phyloP scores from a whole-genome alignment of 768 basidiomycete genomes.

The Podaxis sp. region DNA sequence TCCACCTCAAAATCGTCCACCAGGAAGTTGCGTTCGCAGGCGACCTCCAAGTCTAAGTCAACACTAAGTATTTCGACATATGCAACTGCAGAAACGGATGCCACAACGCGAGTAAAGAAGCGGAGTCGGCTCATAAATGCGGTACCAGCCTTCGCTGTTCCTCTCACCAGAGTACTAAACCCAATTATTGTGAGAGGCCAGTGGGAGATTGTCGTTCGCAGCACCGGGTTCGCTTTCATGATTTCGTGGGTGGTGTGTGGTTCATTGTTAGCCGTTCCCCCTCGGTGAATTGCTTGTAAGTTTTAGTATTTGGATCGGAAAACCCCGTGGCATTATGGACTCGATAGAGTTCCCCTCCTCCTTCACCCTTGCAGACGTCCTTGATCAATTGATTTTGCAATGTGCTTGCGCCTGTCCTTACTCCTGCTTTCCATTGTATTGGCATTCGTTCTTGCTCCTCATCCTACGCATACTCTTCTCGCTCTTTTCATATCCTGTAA shows the following conservation, averaged over 20 bases:
- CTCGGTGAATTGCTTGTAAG: slow-evolving; percentile 18
- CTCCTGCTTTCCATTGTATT: neutral
- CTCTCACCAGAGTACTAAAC: slow-evolving; percentile 67
- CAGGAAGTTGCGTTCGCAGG: slow-evolving; percentile 2
- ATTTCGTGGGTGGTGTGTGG: slow-evolving; percentile 42
- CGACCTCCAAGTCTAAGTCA: slow-evolving; percentile 15
- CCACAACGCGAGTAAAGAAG: slow-evolving; percentile 29
- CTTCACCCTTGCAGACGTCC: neutral
- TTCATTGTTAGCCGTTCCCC: slow-evolving; percentile 41
- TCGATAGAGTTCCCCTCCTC: neutral
- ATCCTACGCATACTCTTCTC: neutral
- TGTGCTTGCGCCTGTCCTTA: neutral
- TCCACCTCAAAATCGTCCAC: slow-evolving; percentile 12
- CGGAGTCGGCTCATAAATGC: slow-evolving; percentile 46
- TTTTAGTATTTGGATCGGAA: slow-evolving; percentile 3
- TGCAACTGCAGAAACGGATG: slow-evolving; percentile 16
- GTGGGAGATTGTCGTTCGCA: slow-evolving; percentile 80
- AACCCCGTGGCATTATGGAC: slow-evolving; percentile 2
- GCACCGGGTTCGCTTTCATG: slow-evolving; percentile 47
- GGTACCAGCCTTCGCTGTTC: slow-evolving; percentile 72
- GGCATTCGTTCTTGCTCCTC: neutral
- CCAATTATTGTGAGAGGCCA: slow-evolving; percentile 76
- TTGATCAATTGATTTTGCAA: neutral
- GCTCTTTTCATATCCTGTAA: neutral
- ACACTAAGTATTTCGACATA: slow-evolving; percentile 14